Base-by-base conservation (phyloP, 2,329 filamentous ascomycete genomes). In the Chrysoporthe puriensis region DNA sequence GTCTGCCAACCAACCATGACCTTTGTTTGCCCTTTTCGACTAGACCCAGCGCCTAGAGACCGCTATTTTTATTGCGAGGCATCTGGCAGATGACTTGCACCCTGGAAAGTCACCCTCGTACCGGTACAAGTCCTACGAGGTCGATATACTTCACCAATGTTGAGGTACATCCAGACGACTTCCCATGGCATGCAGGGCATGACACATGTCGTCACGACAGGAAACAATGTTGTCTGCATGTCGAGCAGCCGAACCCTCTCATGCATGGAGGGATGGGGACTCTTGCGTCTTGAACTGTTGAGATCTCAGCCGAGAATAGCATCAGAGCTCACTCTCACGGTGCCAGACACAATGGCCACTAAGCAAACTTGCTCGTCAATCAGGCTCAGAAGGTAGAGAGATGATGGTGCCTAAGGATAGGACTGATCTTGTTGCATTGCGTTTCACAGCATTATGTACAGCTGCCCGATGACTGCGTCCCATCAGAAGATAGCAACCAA, bases 1-100 rank as follows among this genome's bases (percentile, higher is more conserved):
- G 4, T 8, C 34, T n/a, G 34, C 16, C 32, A 59, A 8, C 63
- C 54, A 64, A 58, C 63, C 59, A 62, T 32, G 36, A 34, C n/a
- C 50, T 18, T 58, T 26, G 26, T 26, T 56, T 13, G 13, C 40
- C 36, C 16, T 63, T 14, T 63, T 43, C 40, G 43, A 40, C 56
- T 60, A n/a, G 40, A 32, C 48, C 18, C 63, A 66, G 66, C 69
- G 66, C 56, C 57, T 66, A 64, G 21, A n/a, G 36, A 18, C 34
- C 3, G 14, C 59, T 34, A 16, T 34, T 40, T 50, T 44, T 3
- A 50, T 34, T 48, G 21, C 26, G 4, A 26, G 34, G 43, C 21
- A 1, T 54, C 5, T 18, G 40, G 43, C 34, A 44, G 26, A 43
- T 46, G 13, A 34, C 43, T 40, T 58, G 16, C 36, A 40, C 13